Evolutionary conservation across 768 basidiomycete species (phyloP).

Genomic region (Tylopilus sp.): DNA sequence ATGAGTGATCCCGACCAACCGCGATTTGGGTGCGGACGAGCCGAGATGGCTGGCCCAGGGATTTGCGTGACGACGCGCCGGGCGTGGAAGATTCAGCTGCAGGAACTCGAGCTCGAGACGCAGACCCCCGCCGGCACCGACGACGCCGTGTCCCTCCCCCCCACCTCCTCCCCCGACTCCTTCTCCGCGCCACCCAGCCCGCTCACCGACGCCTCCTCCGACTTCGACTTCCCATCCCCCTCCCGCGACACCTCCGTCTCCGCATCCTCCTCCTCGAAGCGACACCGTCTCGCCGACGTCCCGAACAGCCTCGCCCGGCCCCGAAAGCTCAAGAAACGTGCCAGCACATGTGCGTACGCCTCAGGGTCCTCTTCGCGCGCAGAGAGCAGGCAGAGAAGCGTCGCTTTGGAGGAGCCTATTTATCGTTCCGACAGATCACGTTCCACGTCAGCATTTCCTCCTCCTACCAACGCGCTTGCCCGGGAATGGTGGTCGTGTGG

Average conservation of each 20-base stretch:
- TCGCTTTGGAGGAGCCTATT: constrained; percentile 51
- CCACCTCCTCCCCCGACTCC: constrained; percentile 19
- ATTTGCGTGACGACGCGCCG: constrained; percentile 30
- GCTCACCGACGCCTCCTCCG: constrained; percentile 24
- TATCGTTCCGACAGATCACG: constrained; percentile 58
- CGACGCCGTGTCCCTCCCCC: constrained; percentile 5
- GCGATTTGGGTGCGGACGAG: not conserved
- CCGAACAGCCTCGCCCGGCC: constrained; percentile 10
- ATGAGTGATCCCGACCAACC: not conserved
- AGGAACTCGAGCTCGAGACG: constrained; percentile 6
- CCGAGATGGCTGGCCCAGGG: constrained; percentile 15
- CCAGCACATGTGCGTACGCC: constrained; percentile 18
- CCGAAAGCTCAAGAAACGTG: constrained; percentile 26
- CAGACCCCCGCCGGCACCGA: not conserved
- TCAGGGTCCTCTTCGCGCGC: constrained; percentile 42
- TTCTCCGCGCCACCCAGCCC: constrained; percentile 19
- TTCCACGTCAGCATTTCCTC: constrained; percentile 54
- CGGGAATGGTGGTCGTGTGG: constrained; percentile 49
- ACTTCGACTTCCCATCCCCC: constrained; percentile 9
- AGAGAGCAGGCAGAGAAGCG: constrained; percentile 38
- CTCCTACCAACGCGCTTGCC: constrained; percentile 22
- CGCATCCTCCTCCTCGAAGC: constrained; percentile 26
- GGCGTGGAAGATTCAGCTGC: constrained; percentile 26
- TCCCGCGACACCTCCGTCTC: constrained; percentile 22
- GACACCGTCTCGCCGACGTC: constrained; percentile 10